Evolutionary conservation across 345 rosid species (phyloP).

Genomic region (Orychophragmus violaceus): DNA sequence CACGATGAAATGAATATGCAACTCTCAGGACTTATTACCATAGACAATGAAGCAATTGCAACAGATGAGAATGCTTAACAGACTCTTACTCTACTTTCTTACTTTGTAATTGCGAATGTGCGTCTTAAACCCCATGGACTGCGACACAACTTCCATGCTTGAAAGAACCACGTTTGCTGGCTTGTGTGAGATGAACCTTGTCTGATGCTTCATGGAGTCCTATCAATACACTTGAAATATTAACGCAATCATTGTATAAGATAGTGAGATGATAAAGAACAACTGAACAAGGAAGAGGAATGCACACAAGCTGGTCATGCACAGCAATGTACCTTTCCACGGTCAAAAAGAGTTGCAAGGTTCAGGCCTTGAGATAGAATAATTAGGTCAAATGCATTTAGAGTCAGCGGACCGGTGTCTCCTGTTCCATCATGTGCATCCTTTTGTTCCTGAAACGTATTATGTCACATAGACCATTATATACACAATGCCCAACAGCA

Average conservation of each 20-base stretch:
- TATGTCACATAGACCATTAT: slow-evolving; percentile 5
- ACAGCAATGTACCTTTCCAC: slow-evolving; percentile 58
- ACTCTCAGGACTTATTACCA: neutral
- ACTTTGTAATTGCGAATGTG: slow-evolving; percentile 97
- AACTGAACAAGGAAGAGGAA: neutral
- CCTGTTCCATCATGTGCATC: slow-evolving; percentile 46
- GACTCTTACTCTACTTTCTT: slow-evolving; percentile 10
- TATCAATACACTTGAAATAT: slow-evolving; percentile 26
- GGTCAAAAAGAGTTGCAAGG: slow-evolving; percentile 84
- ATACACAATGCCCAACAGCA: neutral
- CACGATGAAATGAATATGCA: neutral
- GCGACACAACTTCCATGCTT: slow-evolving; percentile 97
- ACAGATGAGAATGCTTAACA: neutral
- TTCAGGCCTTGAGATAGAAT: slow-evolving; percentile 92
- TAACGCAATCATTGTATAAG: neutral
- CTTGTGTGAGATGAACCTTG: slow-evolving; percentile 75
- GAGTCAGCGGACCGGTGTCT: slow-evolving; percentile 71
- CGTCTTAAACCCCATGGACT: slow-evolving; percentile 96
- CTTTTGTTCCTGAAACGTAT: slow-evolving; percentile 45
- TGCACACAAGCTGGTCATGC: neutral
- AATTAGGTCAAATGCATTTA: slow-evolving; percentile 92
- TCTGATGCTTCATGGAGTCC: slow-evolving; percentile 80
- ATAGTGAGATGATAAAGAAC: neutral
- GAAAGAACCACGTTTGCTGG: slow-evolving; percentile 86
- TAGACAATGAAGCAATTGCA: neutral